Evolutionary conservation across 1,284 basidiomycete species (phyloP).

Genomic region (Ustilago shanxiensis): DNA sequence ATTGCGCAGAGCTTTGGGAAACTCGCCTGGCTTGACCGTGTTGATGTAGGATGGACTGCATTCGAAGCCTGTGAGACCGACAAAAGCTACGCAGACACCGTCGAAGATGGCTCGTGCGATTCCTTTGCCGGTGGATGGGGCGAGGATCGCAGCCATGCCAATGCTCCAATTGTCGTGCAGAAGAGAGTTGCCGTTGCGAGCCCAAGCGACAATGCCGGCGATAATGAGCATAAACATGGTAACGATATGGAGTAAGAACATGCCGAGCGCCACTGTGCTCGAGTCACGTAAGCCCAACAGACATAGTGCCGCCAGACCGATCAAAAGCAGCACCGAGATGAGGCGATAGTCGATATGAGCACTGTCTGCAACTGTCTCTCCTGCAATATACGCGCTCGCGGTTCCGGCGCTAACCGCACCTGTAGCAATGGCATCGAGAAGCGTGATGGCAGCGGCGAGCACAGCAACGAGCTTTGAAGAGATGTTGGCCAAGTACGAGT

Average conservation of each 20-base stretch:
- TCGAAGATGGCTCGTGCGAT: slow-evolving; percentile 54
- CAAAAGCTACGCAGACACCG: slow-evolving; percentile 54
- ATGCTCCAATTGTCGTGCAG: slow-evolving; percentile 48
- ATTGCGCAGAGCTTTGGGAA: slow-evolving; percentile 53
- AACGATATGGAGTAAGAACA: slow-evolving; percentile 50
- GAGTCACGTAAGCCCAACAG: slow-evolving; percentile 53
- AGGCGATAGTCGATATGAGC: slow-evolving; percentile 27
- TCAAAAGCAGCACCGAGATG: slow-evolving; percentile 49
- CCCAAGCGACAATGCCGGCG: slow-evolving; percentile 52
- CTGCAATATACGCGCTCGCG: slow-evolving; percentile 53
- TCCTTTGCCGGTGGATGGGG: slow-evolving; percentile 32
- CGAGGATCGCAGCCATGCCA: slow-evolving; percentile 26
- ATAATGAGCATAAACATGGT: slow-evolving; percentile 59
- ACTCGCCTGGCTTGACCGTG: slow-evolving; percentile 50
- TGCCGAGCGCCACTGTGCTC: slow-evolving; percentile 50
- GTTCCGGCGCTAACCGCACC: slow-evolving; percentile 57
- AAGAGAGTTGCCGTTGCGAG: slow-evolving; percentile 34
- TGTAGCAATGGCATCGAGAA: slow-evolving; percentile 57
- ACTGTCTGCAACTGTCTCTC: slow-evolving; percentile 17
- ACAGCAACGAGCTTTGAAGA: slow-evolving; percentile 48
- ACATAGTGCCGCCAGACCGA: slow-evolving; percentile 39
- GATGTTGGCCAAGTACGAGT: slow-evolving; percentile 55
- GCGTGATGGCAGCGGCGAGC: slow-evolving; percentile 51
- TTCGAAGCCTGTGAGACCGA: slow-evolving; percentile 60
- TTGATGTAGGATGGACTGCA: slow-evolving; percentile 56